Base-by-base conservation (phyloP, 345 rosid species). In the Eutrema japonicum region DNA sequence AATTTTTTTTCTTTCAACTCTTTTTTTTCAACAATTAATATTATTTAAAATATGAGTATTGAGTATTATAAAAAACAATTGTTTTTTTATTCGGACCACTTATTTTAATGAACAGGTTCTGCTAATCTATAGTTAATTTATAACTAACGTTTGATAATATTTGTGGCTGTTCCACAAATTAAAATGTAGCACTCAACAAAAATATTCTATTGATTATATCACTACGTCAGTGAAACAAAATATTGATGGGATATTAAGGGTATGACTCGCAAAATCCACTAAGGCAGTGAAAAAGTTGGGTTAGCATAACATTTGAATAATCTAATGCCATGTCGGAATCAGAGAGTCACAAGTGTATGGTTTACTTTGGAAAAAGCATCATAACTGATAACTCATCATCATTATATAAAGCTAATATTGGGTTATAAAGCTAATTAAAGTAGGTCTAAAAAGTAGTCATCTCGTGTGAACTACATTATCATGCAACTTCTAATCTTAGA, bases 401-500 rank as follows among this genome's bases (percentile, higher is more conserved):
- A 74, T 59, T 49, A 75, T 40, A 59, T 16, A 75, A 58, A 32
- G 52, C 29, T 59, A 55, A 47, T 26, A 56, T 41, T 50, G 68
- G 32, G 73, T 50, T 67, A 59, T 68, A 75, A 75, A 75, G 78
- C 67, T 59, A 75, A 51, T 2, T 59, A 43, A 75, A 59, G 61
- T 56, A 51, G 58, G 54, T 66, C n/a, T 48, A 33, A 56, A 52
- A 32, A 43, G 76, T 64, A 66, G 74, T 59, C 77, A 36, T 63
- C 52, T 47, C 40, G 64, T 63, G 61, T 65, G 59, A 50, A 76
- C 50, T 66, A 68, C 74, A 53, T 38, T 75, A 78, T 76, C 65
- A 69, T 72, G 70, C 64, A 71, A 47, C 66, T 70, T 50, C 78
- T 29, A 49, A 65, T 78, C 74, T 66, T 71, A 73, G 83, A 64